These are phyloP conservation scores for Cyclotella baltica DNA, from an alignment of 108 stramenopile species.

Conservation along the genomic window DNA sequence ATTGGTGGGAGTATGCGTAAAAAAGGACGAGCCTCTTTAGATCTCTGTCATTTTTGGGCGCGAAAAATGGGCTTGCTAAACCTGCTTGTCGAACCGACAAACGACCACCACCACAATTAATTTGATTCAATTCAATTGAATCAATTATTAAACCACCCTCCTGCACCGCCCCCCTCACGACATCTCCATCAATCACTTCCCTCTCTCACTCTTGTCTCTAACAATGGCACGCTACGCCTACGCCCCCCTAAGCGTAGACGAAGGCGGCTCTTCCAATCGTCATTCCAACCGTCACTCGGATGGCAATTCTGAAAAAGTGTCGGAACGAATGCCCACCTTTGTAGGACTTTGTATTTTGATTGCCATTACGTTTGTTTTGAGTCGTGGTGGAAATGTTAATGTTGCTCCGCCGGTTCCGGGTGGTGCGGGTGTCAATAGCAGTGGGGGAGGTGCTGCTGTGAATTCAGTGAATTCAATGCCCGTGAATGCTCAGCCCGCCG, in stretches of 20 bases:
- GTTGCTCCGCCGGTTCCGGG: not conserved
- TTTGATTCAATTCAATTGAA: too few species aligned
- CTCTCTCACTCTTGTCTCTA: not conserved
- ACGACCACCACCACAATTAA: too few species aligned
- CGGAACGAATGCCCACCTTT: constrained; percentile 91
- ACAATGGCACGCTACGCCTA: constrained; percentile 90
- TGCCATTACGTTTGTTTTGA: constrained; percentile 89
- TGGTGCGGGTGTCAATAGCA: constrained; percentile 1
- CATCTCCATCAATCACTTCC: too few species aligned
- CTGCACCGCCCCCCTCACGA: not conserved
- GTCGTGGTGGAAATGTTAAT: constrained; percentile 58
- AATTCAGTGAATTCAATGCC: not conserved
- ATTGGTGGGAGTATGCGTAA: too few species aligned
- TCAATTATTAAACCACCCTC: not conserved
- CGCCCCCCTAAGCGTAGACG: constrained; percentile 83
- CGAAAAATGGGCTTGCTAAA: too few species aligned
- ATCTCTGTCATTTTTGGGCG: too few species aligned
- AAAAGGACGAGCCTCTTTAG: too few species aligned
- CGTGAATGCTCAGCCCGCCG: not conserved
- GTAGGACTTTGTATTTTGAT: constrained; percentile 85
- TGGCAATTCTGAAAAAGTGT: constrained; percentile 72
- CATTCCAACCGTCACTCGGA: constrained; percentile 45
- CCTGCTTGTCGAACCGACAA: too few species aligned
- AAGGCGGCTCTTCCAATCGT: constrained; percentile 30
- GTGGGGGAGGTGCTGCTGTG: not conserved